phyloP scores from a whole-genome alignment of 345 rosid species.

The Syzygium oleosum region DNA sequence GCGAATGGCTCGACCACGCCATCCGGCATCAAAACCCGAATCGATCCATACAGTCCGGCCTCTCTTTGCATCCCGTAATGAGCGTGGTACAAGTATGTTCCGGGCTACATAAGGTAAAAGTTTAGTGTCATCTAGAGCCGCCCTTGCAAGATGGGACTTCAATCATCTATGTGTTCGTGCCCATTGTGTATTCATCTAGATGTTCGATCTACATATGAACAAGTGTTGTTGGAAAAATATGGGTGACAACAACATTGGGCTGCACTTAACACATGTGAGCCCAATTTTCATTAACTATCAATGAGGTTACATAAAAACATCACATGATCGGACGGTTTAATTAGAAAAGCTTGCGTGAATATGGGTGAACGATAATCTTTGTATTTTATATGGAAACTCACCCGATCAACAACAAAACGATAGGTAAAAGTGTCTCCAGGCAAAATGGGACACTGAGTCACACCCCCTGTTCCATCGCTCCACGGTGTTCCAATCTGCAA shows the following conservation, averaged over 20 bases:
- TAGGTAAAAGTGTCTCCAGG: conserved; percentile 61
- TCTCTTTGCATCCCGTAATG: conserved; percentile 82
- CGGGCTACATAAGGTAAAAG: conserved; percentile 33
- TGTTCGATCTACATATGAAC: background rate
- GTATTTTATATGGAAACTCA: background rate
- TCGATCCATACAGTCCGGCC: conserved; percentile 60
- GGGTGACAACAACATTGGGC: background rate
- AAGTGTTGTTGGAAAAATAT: background rate
- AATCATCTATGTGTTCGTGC: background rate
- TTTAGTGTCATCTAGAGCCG: background rate
- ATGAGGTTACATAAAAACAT: background rate
- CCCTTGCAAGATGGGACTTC: background rate
- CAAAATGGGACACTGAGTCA: conserved; percentile 67
- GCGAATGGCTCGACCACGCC: conserved; percentile 51
- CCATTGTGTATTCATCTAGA: background rate
- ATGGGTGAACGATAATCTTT: background rate
- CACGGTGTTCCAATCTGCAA: conserved; percentile 59
- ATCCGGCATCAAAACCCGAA: conserved; percentile 34
- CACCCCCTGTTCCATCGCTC: conserved; percentile 66
- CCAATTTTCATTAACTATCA: background rate
- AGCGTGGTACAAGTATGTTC: conserved; percentile 67
- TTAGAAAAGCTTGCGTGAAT: background rate
- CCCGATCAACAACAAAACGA: conserved; percentile 63
- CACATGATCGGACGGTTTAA: background rate
- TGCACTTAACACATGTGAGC: background rate